These are phyloP conservation scores for Porphyrellus cyaneotinctus DNA, from an alignment of 768 basidiomycete species.

Conservation along the genomic window DNA sequence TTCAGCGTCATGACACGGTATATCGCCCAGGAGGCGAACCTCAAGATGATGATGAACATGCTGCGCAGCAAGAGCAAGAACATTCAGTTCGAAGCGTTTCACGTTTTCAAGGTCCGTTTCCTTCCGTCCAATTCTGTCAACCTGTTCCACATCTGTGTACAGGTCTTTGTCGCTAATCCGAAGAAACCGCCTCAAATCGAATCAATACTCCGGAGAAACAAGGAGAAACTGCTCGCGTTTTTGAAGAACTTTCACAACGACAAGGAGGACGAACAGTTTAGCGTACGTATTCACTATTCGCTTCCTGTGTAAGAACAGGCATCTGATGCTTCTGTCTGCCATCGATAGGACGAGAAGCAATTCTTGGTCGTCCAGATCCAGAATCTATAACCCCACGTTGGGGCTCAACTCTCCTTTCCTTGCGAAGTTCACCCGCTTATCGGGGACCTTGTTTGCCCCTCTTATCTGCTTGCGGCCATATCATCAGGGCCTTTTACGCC, in stretches of 20 bases:
- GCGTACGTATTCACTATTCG: constrained; percentile 39
- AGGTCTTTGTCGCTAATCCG: constrained; percentile 99
- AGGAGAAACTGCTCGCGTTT: constrained; percentile 88
- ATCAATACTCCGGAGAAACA: constrained; percentile 84
- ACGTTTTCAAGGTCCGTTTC: constrained; percentile 92
- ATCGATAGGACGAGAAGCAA: constrained; percentile 80
- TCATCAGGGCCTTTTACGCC: not conserved
- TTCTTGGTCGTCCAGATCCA: constrained; percentile 93
- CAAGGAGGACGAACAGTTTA: constrained; percentile 98
- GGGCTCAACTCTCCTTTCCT: not conserved
- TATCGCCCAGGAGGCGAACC: constrained; percentile 90
- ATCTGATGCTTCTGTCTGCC: not conserved
- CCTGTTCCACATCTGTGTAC: not conserved
- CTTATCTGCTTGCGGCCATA: constrained; percentile 8
- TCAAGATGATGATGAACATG: constrained; percentile 99
- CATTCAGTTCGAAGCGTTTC: constrained; percentile 99
- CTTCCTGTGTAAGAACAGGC: not conserved
- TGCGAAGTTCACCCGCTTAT: not conserved
- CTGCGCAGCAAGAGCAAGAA: constrained; percentile 98
- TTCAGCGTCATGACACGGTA: constrained; percentile 99
- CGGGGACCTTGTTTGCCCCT: not conserved
- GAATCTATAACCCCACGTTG: constrained; percentile 44
- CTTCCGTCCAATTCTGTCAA: not conserved
- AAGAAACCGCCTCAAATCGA: constrained; percentile 98
- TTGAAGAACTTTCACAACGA: constrained; percentile 95